These are phyloP conservation scores for Phialophora chinensis DNA, from an alignment of 2,329 filamentous ascomycete species.

Conservation along the genomic window DNA sequence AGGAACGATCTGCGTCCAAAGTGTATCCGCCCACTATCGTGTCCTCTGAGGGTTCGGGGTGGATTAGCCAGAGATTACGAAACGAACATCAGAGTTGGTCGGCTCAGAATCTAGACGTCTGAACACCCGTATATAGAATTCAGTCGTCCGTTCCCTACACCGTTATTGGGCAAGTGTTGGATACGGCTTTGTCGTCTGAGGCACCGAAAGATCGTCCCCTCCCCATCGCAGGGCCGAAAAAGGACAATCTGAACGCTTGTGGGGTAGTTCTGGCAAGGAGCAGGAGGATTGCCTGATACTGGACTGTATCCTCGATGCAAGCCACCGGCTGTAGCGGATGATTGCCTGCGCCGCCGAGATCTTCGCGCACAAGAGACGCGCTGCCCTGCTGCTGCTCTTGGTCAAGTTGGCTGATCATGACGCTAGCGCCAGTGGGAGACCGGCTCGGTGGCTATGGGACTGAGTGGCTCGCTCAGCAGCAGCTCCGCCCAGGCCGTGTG, in stretches of 20 bases:
- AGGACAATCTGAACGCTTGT: background rate
- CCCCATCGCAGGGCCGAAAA: background rate
- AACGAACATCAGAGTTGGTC: background rate
- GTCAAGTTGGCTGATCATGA: slow-evolving; percentile 4
- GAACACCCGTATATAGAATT: background rate
- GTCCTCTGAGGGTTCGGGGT: background rate
- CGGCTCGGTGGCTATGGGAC: slow-evolving; percentile 5
- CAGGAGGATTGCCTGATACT: background rate
- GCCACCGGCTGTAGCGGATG: slow-evolving; percentile 2
- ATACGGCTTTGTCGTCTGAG: background rate
- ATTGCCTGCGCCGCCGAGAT: background rate
- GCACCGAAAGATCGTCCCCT: background rate
- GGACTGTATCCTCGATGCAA: background rate
- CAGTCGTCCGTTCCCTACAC: background rate
- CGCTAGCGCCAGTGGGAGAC: slow-evolving; percentile 10
- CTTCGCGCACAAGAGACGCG: background rate
- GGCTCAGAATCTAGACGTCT: background rate
- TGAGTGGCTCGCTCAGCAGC: background rate
- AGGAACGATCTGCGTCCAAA: slow-evolving; percentile 28
- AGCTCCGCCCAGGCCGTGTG: too few relatives aligned
- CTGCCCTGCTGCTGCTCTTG: background rate
- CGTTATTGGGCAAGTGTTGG: background rate
- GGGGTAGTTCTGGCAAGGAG: slow-evolving; percentile 1
- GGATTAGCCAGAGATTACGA: background rate
- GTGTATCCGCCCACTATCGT: slow-evolving; percentile 12